A percentile compares a stretch with the other conserved stretches of the same genome.
These are phyloP conservation scores for Hypericum perforatum DNA, from an alignment of 345 rosid genomes.

Conservation along the genomic window DNA sequence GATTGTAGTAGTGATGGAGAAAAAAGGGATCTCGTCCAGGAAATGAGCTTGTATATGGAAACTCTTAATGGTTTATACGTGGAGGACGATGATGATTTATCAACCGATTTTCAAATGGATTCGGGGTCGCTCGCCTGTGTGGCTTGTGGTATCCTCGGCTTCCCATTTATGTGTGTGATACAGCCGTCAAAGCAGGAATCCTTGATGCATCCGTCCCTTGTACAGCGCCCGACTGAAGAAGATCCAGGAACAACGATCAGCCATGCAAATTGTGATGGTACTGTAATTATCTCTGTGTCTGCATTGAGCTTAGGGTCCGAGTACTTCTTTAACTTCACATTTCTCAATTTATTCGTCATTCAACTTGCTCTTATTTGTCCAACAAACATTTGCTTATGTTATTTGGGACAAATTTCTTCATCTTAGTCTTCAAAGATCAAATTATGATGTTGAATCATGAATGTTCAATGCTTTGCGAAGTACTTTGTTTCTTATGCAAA, in stretches of 20 bases:
- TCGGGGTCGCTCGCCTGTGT: conserved; percentile 78
- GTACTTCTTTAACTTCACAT: background rate
- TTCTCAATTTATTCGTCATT: background rate
- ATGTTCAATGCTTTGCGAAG: too few relatives aligned
- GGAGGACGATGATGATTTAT: conserved; percentile 52
- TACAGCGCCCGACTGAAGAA: conserved; percentile 16
- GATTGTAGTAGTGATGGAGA: conserved; percentile 19
- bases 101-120: conserved; percentile 86
- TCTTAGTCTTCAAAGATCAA: too few relatives aligned
- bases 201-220: conserved; percentile 18
- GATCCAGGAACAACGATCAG: conserved; percentile 9
- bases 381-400: background rate
- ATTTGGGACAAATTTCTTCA: too few relatives aligned
- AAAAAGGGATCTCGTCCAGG: conserved; percentile 49
- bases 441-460: too few relatives aligned
- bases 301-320: conserved; percentile 18
- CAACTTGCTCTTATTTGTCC: background rate
- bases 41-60: conserved; percentile 84
- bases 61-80: conserved; percentile 53
- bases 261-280: conserved; percentile 11
- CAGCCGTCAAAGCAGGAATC: conserved; percentile 57
- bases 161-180: conserved; percentile 93
- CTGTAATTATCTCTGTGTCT: conserved; percentile 19
- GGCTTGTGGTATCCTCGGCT: conserved; percentile 98
- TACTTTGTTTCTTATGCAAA: too few relatives aligned